Evolutionary conservation across 208 protist species (phyloP).

Genomic region (Naegleria fowleri): DNA sequence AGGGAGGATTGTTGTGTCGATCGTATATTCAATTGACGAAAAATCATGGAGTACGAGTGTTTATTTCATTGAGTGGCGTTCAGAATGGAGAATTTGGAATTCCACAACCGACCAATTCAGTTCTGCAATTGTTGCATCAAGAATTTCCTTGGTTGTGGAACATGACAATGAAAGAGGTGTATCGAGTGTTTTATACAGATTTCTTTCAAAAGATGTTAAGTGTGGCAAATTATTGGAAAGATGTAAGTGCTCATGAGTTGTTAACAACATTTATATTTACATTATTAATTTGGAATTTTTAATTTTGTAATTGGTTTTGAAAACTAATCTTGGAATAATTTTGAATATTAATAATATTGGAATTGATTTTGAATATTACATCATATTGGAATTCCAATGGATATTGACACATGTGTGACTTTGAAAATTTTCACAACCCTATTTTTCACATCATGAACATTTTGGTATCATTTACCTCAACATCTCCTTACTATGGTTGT

Average conservation of each 20-base stretch:
- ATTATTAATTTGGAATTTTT: no score
- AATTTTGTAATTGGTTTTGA: no score
- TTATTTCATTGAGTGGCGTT: neutral
- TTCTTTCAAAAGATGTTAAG: neutral
- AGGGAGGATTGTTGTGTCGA: neutral
- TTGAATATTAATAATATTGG: neutral
- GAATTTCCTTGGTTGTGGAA: neutral
- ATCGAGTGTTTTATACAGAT: neutral
- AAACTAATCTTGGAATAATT: no score
- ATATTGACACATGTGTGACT: no score
- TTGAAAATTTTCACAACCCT: no score
- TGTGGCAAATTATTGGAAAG: neutral
- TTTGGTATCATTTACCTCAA: no score
- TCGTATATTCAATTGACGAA: neutral
- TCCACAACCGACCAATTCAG: neutral
- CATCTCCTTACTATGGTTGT: no score
- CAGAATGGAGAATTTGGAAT: slow-evolving; percentile 1
- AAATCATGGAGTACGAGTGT: neutral
- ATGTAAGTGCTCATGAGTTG: no score
- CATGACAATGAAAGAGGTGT: neutral
- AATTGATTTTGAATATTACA: neutral
- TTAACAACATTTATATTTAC: no score
- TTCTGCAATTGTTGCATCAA: neutral
- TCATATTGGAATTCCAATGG: no score
- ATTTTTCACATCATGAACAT: no score